Evolutionary conservation across 1,284 basidiomycete species (phyloP).

Genomic region (Fistulina hepatica): DNA sequence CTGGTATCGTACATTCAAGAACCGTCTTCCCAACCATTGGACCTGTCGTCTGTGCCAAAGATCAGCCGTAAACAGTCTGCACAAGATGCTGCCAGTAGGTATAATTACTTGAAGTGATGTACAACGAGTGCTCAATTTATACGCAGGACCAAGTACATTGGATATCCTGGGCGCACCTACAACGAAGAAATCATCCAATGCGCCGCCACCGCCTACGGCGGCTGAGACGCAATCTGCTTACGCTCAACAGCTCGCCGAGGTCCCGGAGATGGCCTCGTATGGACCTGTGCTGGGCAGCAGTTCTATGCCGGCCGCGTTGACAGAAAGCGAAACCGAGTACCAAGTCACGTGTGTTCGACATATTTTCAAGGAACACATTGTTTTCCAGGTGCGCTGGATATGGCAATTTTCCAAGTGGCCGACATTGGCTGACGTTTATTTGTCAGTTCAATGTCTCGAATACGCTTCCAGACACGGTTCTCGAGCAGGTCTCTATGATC

Average conservation of each 20-base stretch:
- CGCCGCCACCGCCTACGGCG: conserved; percentile 60
- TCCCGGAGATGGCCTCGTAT: conserved; percentile 82
- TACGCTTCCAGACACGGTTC: conserved; percentile 94
- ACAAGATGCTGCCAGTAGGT: conserved; percentile 75
- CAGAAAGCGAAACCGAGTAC: conserved; percentile 97
- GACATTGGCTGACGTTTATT: conserved; percentile 5
- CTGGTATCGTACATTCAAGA: conserved; percentile 87
- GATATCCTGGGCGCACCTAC: conserved; percentile 71
- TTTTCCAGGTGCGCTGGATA: conserved; percentile 67
- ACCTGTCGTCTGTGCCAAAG: conserved; percentile 75
- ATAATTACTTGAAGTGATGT: conserved; percentile 4
- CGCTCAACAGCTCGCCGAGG: conserved; percentile 72
- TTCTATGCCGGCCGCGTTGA: conserved; percentile 71
- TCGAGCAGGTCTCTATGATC: conserved; percentile 93
- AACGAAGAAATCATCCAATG: conserved; percentile 46
- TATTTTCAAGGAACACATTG: conserved; percentile 90
- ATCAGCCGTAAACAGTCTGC: conserved; percentile 85
- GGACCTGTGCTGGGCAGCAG: conserved; percentile 87
- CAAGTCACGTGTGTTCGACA: conserved; percentile 96
- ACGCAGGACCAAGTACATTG: conserved; percentile 66
- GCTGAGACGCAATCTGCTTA: conserved; percentile 83
- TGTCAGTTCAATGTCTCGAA: conserved; percentile 97
- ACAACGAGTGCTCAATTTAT: conserved; percentile 7
- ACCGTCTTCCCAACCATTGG: conserved; percentile 61
- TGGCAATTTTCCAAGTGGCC: background rate